These are phyloP conservation scores for Camellia lanceoleosa DNA, from an alignment of 148 eudicot genomes.

Conservation along the genomic window DNA sequence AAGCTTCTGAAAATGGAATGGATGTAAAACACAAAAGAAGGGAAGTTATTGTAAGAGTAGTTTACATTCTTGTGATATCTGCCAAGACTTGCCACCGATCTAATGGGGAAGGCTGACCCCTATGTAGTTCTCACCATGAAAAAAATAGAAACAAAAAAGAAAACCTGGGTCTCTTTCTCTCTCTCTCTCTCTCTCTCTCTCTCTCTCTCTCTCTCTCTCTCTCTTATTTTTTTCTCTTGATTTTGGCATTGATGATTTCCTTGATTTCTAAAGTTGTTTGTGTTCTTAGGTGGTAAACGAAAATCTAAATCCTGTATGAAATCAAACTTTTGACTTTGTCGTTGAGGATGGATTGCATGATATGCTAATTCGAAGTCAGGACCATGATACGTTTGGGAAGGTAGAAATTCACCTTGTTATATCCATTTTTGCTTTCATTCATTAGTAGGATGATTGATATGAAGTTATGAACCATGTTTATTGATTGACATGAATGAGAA, in stretches of 20 bases:
- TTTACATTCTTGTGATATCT: slow-evolving; percentile 74
- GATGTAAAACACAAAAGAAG: slow-evolving; percentile 40
- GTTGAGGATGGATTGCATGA: slow-evolving; percentile 96
- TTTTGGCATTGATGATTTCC: not conserved
- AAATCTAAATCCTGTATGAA: slow-evolving; percentile 86
- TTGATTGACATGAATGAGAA: not conserved
- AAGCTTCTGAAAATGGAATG: slow-evolving; percentile 41
- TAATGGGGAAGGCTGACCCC: slow-evolving; percentile 93
- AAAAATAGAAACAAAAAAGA: slow-evolving; percentile 67
- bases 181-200: too few relatives aligned
- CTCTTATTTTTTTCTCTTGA: not conserved
- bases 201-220: not conserved
- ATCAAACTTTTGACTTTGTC: slow-evolving; percentile 95
- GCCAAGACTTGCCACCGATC: slow-evolving; percentile 87
- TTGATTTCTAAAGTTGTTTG: slow-evolving; percentile 1
- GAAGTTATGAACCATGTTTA: not conserved
- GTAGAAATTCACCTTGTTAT: slow-evolving; percentile 29
- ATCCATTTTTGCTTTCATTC: not conserved
- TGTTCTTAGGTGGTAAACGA: slow-evolving; percentile 83
- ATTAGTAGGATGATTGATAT: not conserved
- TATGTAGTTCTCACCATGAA: slow-evolving; percentile 75
- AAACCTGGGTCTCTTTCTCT: slow-evolving; percentile 60
- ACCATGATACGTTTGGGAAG: slow-evolving; percentile 99
- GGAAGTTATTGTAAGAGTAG: slow-evolving; percentile 83
- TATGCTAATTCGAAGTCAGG: slow-evolving; percentile 84